Base-by-base conservation (phyloP, 345 rosid species). In the Aquilaria yunnanensis region DNA sequence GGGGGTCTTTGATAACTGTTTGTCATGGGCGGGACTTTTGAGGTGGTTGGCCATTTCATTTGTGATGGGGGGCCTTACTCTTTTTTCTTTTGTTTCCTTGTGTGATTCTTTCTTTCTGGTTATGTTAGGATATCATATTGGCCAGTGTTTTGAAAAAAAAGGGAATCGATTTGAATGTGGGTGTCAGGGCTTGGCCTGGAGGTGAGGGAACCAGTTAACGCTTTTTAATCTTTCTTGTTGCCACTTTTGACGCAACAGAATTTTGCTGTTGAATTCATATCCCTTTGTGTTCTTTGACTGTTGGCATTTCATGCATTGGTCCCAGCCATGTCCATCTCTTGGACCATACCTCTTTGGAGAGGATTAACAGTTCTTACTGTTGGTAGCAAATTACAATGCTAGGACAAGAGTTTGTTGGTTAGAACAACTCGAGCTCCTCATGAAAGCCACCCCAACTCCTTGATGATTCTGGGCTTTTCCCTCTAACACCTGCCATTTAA, bases 121-220 rank as follows among this genome's bases (percentile, higher is more conserved):
- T 58, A 43, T 31, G 29, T 51, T 60, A 9, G n/a, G 29, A 10
- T 23, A 23, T 23, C 23, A 23, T 8, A 31, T 30, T 53, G 56
- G 51, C 23, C 8, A 10, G 16, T 4, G n/a, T 10, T 10, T 55
- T 32, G 54, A 14, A 1, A 32, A 31, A 23, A 65, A 74, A 60
- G 79, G 69, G 79, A 76, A 71, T 80, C 68, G 51, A 56, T 69
- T 74, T 72, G 74, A 77, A 77, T 74, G 59, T 67, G 37, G 66
- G 46, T 54, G 37, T 10, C 66, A 58, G 73, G 65, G 54, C 67
- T 29, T 74, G 71, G 54, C 67, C 56, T 70, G 72, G 57, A 69
- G 51, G 48, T 41, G 5, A 54, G 72, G 73, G 47, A 59, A 65
- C 59, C 51, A 37, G 43, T 37, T 37, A 57, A 11, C 9, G 33